Conservation (phyloP, 148 eudicot species). For the Polygonum aviculare region DNA sequence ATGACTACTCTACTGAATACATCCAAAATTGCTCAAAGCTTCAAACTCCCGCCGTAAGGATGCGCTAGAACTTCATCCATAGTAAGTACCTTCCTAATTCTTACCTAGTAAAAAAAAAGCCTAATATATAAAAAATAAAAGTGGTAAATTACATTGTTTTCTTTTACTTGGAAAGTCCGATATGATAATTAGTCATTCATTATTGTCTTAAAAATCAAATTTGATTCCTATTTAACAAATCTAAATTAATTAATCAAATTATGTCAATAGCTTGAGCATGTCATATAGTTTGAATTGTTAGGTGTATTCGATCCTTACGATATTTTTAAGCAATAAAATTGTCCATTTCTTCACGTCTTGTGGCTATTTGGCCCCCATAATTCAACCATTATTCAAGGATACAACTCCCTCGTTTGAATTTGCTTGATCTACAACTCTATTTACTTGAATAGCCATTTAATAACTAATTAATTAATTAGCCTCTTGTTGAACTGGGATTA, state of each 20-base stretch:
- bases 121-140: no score
- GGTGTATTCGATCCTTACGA: not conserved
- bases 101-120: no score
- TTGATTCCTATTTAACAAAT: not conserved
- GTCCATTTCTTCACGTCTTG: slow-evolving; percentile 6
- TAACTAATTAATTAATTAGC: not conserved
- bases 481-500: not conserved
- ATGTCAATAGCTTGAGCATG: not conserved
- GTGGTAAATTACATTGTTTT: no score
- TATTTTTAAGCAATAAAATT: not conserved
- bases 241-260: not conserved
- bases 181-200: no score
- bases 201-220: no score
- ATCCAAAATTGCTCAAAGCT: no score
- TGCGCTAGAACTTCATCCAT: no score
- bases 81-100: no score
- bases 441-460: not conserved
- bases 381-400: slow-evolving; percentile 8
- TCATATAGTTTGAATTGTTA: slow-evolving; percentile 3
- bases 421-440: not conserved
- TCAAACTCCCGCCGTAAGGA: no score
- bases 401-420: not conserved
- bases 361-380: slow-evolving; percentile 3
- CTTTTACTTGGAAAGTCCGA: no score
- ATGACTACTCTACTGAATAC: no score